A percentile compares a stretch with the other conserved stretches of the same genome.
Evolutionary conservation across 441 rosid species (phyloP).

Genomic region (Erodium moschatum): DNA sequence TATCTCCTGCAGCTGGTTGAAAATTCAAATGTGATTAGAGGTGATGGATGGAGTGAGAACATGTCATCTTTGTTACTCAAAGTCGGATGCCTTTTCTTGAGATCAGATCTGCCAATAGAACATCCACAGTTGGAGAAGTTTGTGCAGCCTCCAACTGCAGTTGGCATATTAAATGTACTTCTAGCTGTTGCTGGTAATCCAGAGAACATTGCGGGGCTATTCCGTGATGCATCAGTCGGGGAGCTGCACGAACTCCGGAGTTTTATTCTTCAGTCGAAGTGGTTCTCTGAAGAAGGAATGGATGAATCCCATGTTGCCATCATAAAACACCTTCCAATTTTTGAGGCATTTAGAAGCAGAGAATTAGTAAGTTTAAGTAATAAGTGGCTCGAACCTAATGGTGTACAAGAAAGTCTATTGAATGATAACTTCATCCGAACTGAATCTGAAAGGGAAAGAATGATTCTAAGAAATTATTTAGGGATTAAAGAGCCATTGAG

Average conservation of each 20-base stretch:
- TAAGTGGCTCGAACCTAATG: slow-evolving; percentile 84
- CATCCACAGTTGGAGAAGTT: slow-evolving; percentile 72
- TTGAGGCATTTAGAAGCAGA: slow-evolving; percentile 76
- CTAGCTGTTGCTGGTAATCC: slow-evolving; percentile 59
- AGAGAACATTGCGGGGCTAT: slow-evolving; percentile 54
- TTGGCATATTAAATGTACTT: slow-evolving; percentile 76
- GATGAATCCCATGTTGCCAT: slow-evolving; percentile 50
- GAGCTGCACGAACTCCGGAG: slow-evolving; percentile 86
- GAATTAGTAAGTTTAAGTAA: slow-evolving; percentile 58
- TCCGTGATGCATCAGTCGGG: slow-evolving; percentile 60
- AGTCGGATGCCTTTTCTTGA: slow-evolving; percentile 83
- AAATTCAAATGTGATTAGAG: slow-evolving; percentile 66
- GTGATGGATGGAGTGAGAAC: slow-evolving; percentile 96
- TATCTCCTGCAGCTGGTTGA: slow-evolving; percentile 62
- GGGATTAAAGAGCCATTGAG: slow-evolving; percentile 62
- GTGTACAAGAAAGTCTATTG: slow-evolving; percentile 70
- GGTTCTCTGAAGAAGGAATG: slow-evolving; percentile 79
- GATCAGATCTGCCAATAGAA: slow-evolving; percentile 54
- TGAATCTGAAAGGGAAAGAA: slow-evolving; percentile 84
- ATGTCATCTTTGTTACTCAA: slow-evolving; percentile 80
- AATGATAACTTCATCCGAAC: slow-evolving; percentile 79
- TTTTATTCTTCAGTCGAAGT: slow-evolving; percentile 93
- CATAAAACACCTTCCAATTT: slow-evolving; percentile 78
- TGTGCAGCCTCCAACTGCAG: slow-evolving; percentile 91
- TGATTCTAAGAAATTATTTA: slow-evolving; percentile 59